Conservation (phyloP, 768 basidiomycete genomes). For the Phylloporus arenicola region DNA sequence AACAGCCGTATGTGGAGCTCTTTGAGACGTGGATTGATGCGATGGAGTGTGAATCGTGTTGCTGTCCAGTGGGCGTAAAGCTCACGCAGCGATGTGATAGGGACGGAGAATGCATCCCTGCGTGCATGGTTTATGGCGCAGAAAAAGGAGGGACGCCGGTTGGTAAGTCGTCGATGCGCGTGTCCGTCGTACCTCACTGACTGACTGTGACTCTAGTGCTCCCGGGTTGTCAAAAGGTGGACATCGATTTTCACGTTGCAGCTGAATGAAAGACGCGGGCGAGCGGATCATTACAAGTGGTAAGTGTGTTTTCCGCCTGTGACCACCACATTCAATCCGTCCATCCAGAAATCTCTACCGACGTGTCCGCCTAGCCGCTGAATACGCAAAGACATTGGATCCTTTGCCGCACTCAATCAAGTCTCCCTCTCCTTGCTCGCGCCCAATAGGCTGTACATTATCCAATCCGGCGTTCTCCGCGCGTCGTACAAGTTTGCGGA, state of each 20-base stretch:
- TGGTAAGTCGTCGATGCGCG: slow-evolving; percentile 34
- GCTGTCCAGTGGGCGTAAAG: neutral
- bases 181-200: neutral
- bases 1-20: slow-evolving; percentile 72
- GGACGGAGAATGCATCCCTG: slow-evolving; percentile 94
- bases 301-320: slow-evolving; percentile 21
- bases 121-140: slow-evolving; percentile 70
- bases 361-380: slow-evolving; percentile 52
- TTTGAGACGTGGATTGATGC: slow-evolving; percentile 84
- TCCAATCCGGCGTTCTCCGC: slow-evolving; percentile 80
- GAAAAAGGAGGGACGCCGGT: slow-evolving; percentile 46
- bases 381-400: slow-evolving; percentile 76
- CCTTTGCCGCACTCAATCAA: slow-evolving; percentile 54
- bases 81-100: slow-evolving; percentile 29
- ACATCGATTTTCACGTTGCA: slow-evolving; percentile 49
- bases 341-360: slow-evolving; percentile 24
- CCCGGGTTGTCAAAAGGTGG: slow-evolving; percentile 52
- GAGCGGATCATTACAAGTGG: slow-evolving; percentile 63
- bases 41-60: slow-evolving; percentile 70
- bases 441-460: slow-evolving; percentile 82
- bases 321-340: neutral
- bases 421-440: slow-evolving; percentile 56
- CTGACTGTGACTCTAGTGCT: slow-evolving; percentile 34
- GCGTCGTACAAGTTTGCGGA: slow-evolving; percentile 79
- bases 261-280: slow-evolving; percentile 65